These are phyloP conservation scores for Craspedostauros australis DNA, from an alignment of 108 stramenopile genomes.

Conservation along the genomic window DNA sequence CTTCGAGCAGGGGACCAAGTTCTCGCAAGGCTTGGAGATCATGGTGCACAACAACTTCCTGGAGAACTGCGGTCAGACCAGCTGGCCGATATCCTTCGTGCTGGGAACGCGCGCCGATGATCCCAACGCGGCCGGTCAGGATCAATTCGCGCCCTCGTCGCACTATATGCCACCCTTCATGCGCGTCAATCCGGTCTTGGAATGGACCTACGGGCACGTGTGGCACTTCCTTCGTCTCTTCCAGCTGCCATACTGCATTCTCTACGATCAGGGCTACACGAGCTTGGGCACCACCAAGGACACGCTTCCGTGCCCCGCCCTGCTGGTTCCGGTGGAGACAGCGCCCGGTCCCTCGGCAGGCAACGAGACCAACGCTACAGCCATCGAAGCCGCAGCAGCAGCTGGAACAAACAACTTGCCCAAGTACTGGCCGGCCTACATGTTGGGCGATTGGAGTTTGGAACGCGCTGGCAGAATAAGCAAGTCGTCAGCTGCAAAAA, in stretches of 20 bases:
- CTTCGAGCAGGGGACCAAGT: constrained; percentile 60
- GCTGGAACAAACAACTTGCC: constrained; percentile 18
- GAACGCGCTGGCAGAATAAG: constrained; percentile 79
- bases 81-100: constrained; percentile 84
- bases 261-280: constrained; percentile 97
- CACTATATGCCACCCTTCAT: constrained; percentile 97
- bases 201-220: constrained; percentile 89
- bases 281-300: constrained; percentile 88
- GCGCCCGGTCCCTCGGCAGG: neutral
- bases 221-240: constrained; percentile 90
- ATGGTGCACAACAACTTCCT: constrained; percentile 51
- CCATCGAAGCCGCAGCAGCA: too few species aligned
- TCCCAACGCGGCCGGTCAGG: constrained; percentile 88
- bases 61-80: constrained; percentile 4
- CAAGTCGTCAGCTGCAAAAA: constrained; percentile 1
- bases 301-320: constrained; percentile 89
- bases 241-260: constrained; percentile 85
- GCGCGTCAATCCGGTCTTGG: constrained; percentile 92
- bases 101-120: constrained; percentile 91
- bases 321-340: constrained; percentile 35
- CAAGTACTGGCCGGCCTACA: constrained; percentile 82
- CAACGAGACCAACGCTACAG: too few species aligned
- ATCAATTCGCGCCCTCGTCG: constrained; percentile 67
- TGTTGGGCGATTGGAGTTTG: constrained; percentile 73
- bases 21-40: constrained; percentile 53